These are phyloP conservation scores for Teratosphaeria destructans DNA, from an alignment of 2,329 filamentous ascomycete species.

Conservation along the genomic window DNA sequence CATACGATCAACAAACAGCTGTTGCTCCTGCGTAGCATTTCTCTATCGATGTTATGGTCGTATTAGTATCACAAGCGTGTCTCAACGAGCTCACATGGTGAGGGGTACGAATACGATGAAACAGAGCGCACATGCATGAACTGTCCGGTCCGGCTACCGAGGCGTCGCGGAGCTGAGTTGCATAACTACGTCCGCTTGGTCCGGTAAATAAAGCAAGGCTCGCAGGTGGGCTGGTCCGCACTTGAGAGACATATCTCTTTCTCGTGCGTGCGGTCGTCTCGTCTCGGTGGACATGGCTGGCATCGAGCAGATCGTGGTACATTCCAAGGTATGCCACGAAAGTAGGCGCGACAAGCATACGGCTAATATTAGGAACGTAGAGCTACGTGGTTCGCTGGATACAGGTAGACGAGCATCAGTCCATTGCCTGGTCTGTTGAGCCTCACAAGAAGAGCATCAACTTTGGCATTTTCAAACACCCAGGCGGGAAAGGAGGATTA, in stretches of 20 bases:
- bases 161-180: neutral
- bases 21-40: neutral
- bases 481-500: slow-evolving; percentile 56
- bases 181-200: neutral
- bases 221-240: neutral
- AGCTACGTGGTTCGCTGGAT: slow-evolving; percentile 98
- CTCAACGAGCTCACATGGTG: neutral
- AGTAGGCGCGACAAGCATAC: slow-evolving; percentile 1
- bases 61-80: neutral
- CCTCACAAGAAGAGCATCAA: slow-evolving; percentile 98
- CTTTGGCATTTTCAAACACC: slow-evolving; percentile 96
- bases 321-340: slow-evolving; percentile 67
- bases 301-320: slow-evolving; percentile 93
- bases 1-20: neutral
- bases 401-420: slow-evolving; percentile 77
- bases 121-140: neutral
- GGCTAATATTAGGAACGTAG: slow-evolving; percentile 36
- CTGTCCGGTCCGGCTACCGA: neutral
- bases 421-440: slow-evolving; percentile 94
- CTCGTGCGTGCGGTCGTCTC: neutral
- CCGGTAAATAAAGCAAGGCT: neutral
- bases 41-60: neutral
- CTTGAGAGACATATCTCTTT: neutral
- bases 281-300: slow-evolving; percentile 57
- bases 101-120: neutral